A percentile compares a stretch with the other conserved stretches of the same genome.
These are phyloP conservation scores for Quercus bicolor DNA, from an alignment of 306 rosid species.

Conservation along the genomic window DNA sequence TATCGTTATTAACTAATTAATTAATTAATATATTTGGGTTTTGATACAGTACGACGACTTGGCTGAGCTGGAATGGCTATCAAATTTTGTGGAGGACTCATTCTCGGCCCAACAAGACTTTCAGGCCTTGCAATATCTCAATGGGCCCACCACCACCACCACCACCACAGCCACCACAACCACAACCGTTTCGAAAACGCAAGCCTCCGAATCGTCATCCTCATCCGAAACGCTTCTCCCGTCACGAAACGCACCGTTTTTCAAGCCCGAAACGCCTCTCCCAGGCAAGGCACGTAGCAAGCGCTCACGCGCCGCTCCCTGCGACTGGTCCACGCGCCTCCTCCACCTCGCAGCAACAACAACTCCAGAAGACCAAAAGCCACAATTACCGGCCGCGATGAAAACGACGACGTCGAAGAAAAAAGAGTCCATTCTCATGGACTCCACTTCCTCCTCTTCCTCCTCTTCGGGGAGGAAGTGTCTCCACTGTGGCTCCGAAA, in stretches of 20 bases:
- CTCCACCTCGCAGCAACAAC: conserved; percentile 52
- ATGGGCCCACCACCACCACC: conserved; percentile 19
- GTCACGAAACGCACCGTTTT: conserved; percentile 47
- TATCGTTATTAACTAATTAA: too few species aligned
- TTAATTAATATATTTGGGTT: neutral
- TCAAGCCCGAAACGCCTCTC: conserved; percentile 68
- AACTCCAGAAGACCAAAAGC: conserved; percentile 22
- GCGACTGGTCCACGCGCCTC: conserved; percentile 97
- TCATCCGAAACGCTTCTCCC: conserved; percentile 56
- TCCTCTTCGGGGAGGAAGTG: conserved; percentile 42
- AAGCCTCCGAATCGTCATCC: conserved; percentile 74
- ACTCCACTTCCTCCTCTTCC: neutral
- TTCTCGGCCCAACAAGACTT: conserved; percentile 75
- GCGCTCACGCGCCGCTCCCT: conserved; percentile 91
- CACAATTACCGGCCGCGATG: too few species aligned
- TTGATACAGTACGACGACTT: conserved; percentile 66
- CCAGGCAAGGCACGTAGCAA: conserved; percentile 96
- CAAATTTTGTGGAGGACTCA: conserved; percentile 91
- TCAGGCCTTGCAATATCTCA: conserved; percentile 55
- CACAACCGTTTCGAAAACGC: conserved; percentile 37
- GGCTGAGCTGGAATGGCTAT: conserved; percentile 96
- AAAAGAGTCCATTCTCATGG: conserved; percentile 32
- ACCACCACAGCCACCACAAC: neutral
- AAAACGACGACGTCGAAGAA: conserved; percentile 28
- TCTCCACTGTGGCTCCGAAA: conserved; percentile 60